Base-by-base conservation (phyloP, 2,329 filamentous ascomycete genomes). In the Dryadomyces quercivorus region DNA sequence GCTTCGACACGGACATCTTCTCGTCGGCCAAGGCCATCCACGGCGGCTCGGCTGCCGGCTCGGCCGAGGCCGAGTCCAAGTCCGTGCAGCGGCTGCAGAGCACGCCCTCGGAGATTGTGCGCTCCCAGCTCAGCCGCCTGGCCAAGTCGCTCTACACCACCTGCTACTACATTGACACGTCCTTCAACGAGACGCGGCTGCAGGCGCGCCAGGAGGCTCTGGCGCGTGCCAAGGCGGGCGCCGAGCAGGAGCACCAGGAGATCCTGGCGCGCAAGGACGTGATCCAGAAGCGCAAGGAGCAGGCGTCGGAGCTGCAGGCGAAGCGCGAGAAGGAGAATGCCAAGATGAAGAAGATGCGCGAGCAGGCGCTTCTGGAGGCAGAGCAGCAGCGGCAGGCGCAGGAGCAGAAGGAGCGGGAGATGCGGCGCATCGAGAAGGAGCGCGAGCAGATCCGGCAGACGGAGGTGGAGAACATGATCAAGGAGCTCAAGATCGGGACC, bases 1-100 rank as follows among this genome's bases (percentile, higher is more conserved):
- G 90, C 69, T 98, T 98, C 64, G 93, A 98, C 69, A 94, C 89
- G 54, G 93, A 98, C 69, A 90, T 98, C 61, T 97, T 98, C 77
- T 95, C 93, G 40, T 96, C 93, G 16, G 84, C 91, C 65, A 97
- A 95, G 77, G 88, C 92, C 61, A 80, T 89, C 58, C 88, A 95
- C 70, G 78, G 87, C 59, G 90, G 91, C 59, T 90, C 89, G 61
- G 81, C 78, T 55, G 83, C 88, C 58, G 91, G 91, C 57, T 95
- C 92, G 54, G 88, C 92, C 49, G 93, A 97, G 72, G 81, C 76
- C 59, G 91, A 96, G 66, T 78, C 80, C 54, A 84, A 86, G 64
- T 86, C 87, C 51, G 88, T 97, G 42, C 93, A 98, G 75, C 87
- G 91, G 63, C 83, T 98, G 50, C 93, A 98, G 75, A 95, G 89